phyloP scores from a whole-genome alignment of 768 basidiomycete genomes.

The Naganishia vishniacii region DNA sequence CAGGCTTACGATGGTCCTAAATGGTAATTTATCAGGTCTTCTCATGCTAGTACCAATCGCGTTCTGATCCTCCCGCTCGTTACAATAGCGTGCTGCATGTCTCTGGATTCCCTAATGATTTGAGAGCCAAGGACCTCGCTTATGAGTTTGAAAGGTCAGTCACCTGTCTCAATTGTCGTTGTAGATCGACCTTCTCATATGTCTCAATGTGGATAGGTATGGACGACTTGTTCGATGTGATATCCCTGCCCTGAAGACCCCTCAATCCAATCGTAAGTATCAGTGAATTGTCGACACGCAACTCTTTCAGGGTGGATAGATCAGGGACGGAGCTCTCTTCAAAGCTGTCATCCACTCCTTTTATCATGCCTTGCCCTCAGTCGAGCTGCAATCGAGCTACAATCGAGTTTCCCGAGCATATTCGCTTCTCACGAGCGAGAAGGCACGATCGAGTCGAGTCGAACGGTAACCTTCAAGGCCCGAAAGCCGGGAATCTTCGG shows the following conservation, averaged over 20 bases:
- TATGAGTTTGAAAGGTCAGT: constrained; percentile 78
- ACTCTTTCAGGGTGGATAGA: neutral
- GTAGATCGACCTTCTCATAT: neutral
- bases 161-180: neutral
- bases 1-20: neutral
- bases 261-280: constrained; percentile 74
- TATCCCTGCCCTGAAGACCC: constrained; percentile 68
- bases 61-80: neutral
- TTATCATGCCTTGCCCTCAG: constrained; percentile 6
- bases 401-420: too few relatives aligned
- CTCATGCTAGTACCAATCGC: neutral
- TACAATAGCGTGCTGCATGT: constrained; percentile 41
- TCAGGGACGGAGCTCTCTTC: neutral
- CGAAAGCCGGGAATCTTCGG: neutral
- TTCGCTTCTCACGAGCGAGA: neutral
- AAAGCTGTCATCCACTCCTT: neutral
- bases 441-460: constrained; percentile 2
- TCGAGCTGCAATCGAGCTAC: neutral
- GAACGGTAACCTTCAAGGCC: constrained; percentile 11
- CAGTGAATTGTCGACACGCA: neutral
- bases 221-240: constrained; percentile 82
- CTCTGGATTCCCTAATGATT: constrained; percentile 38
- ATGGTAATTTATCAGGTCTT: neutral
- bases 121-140: constrained; percentile 72
- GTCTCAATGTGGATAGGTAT: constrained; percentile 53